A percentile compares a stretch with the other conserved stretches of the same genome.
Conservation (phyloP, 164 flowering plant genomes). For the Platanus orientalis region DNA sequence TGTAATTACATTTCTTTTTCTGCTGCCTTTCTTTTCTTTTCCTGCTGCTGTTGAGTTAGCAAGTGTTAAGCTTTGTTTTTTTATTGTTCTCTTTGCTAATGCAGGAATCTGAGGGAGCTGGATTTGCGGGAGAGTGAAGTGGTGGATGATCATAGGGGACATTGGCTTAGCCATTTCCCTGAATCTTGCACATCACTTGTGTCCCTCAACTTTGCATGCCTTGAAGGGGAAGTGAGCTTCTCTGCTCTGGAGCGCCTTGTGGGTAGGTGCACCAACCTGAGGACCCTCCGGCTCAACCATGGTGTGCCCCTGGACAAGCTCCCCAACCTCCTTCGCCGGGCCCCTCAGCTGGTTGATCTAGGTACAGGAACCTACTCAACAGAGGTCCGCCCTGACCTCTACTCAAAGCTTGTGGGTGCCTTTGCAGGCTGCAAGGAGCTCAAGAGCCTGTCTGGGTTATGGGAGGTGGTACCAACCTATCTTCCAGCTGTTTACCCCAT, state of each 20-base stretch:
- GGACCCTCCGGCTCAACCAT: slow-evolving; percentile 66
- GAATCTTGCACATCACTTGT: slow-evolving; percentile 72
- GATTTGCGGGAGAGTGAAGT: slow-evolving; percentile 87
- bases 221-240: slow-evolving; percentile 65
- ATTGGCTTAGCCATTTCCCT: slow-evolving; percentile 85
- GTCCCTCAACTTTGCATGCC: slow-evolving; percentile 70
- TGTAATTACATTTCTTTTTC: background rate
- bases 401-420: slow-evolving; percentile 51
- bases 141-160: slow-evolving; percentile 73
- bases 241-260: slow-evolving; percentile 78
- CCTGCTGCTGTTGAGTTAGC: too few species aligned
- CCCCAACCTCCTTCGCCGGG: slow-evolving; percentile 48
- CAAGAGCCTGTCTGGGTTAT: slow-evolving; percentile 83
- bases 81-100: slow-evolving; percentile 7
- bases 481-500: slow-evolving; percentile 58
- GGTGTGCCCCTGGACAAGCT: slow-evolving; percentile 79
- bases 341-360: slow-evolving; percentile 79
- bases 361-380: slow-evolving; percentile 73
- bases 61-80: background rate
- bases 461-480: slow-evolving; percentile 65
- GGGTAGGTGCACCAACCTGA: slow-evolving; percentile 67
- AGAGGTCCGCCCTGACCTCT: slow-evolving; percentile 61
- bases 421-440: slow-evolving; percentile 64
- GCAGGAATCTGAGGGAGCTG: slow-evolving; percentile 71
- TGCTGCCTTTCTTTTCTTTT: background rate